phyloP scores from a whole-genome alignment of 306 rosid species.

The Spatholobus suberectus region DNA sequence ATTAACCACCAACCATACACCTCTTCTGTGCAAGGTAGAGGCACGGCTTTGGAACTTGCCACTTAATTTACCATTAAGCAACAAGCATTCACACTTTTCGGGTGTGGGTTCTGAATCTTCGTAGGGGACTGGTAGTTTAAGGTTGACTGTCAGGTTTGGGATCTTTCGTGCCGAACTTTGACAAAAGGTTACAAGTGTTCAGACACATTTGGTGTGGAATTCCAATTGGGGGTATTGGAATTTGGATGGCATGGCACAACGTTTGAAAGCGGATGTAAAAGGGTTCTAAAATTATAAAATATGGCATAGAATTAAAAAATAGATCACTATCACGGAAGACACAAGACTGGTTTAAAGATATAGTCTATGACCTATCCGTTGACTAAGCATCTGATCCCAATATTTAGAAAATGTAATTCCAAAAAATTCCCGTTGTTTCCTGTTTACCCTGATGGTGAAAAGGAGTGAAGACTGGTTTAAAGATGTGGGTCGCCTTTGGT shows the following conservation, averaged over 20 bases:
- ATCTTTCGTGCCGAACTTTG: background rate
- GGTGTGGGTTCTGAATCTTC: conserved; percentile 20
- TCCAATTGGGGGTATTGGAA: background rate
- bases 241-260: background rate
- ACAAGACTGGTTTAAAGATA: background rate
- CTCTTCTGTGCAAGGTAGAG: background rate
- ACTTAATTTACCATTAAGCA: background rate
- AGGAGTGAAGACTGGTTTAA: no score
- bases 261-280: background rate
- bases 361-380: background rate
- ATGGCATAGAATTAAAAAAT: background rate
- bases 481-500: background rate
- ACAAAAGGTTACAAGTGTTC: background rate
- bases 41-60: conserved; percentile 19
- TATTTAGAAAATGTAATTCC: background rate
- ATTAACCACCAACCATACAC: background rate
- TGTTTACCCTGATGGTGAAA: no score
- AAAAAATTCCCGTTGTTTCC: background rate
- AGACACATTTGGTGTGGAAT: conserved; percentile 1
- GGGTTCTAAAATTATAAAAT: background rate
- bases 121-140: conserved; percentile 50
- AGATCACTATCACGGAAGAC: background rate
- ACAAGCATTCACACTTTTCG: background rate
- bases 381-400: background rate
- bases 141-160: conserved; percentile 56